Percentiles rank a stretch among this genome's conserved stretches.
These are phyloP conservation scores for Umbilicus rupestris DNA, from an alignment of 164 flowering plant genomes.

Conservation along the genomic window DNA sequence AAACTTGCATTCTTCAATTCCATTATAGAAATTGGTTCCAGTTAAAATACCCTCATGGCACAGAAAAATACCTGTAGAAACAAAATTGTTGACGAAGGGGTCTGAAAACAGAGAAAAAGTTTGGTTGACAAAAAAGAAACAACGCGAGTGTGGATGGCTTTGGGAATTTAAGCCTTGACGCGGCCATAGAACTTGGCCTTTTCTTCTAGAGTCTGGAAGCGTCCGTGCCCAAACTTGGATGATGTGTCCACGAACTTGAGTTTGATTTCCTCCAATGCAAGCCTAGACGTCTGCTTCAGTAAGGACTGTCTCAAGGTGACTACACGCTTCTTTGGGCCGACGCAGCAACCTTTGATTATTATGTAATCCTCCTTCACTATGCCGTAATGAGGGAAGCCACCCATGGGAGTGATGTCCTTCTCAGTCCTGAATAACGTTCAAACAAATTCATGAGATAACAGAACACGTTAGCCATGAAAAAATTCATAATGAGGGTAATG, in stretches of 20 bases:
- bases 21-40: too few relatives aligned
- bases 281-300: conserved; percentile 16
- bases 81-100: too few relatives aligned
- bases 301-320: conserved; percentile 16
- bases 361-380: conserved; percentile 15
- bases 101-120: too few relatives aligned
- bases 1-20: too few relatives aligned
- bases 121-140: not conserved
- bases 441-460: too few relatives aligned
- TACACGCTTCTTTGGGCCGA: conserved; percentile 18
- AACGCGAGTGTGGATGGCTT: not conserved
- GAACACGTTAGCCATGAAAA: too few relatives aligned
- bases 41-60: too few relatives aligned
- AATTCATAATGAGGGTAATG: too few relatives aligned
- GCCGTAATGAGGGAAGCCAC: conserved; percentile 19
- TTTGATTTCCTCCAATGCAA: conserved; percentile 17
- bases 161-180: conserved; percentile 1
- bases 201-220: conserved; percentile 16
- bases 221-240: conserved; percentile 18
- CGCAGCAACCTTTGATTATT: conserved; percentile 16
- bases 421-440: conserved; percentile 14
- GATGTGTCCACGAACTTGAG: conserved; percentile 18
- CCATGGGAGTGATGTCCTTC: conserved; percentile 19
- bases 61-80: too few relatives aligned
- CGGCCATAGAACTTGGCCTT: conserved; percentile 16